Percentiles rank a stretch among this genome's conserved stretches.
phyloP scores from a whole-genome alignment of 2,329 filamentous ascomycete species.

The Colletotrichum endophyticum region DNA sequence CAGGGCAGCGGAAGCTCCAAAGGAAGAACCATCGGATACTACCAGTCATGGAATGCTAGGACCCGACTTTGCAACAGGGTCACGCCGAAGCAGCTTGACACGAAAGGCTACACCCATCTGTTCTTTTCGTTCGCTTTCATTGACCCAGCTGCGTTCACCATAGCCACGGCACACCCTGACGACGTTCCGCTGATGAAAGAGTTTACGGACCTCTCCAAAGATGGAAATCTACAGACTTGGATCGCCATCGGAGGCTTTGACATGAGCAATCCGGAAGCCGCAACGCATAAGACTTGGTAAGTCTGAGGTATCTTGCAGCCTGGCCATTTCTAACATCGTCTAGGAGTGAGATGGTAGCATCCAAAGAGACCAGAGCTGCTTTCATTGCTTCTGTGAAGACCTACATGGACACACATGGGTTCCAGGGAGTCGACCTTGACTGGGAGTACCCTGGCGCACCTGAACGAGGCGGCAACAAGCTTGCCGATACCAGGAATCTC shows the following conservation, averaged over 20 bases:
- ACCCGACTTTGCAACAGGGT: not conserved
- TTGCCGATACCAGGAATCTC: not conserved
- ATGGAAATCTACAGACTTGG: not conserved
- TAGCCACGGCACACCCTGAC: not conserved
- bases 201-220: slow-evolving; percentile 23
- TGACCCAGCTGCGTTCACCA: not conserved
- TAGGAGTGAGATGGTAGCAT: not conserved
- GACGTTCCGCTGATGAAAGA: slow-evolving; percentile 27
- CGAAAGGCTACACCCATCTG: not conserved
- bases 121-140: not conserved
- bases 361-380: not conserved
- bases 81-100: not conserved
- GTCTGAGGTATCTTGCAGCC: fast-evolving
- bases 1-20: not conserved
- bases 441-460: not conserved
- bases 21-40: not conserved
- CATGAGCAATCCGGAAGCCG: not conserved
- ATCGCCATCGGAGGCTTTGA: not conserved
- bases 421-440: not conserved
- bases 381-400: not conserved
- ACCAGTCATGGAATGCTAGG: not conserved
- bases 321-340: fast-evolving
- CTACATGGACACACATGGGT: not conserved
- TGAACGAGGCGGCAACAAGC: not conserved
- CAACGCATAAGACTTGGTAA: not conserved